These are phyloP conservation scores for Cladophialophora psammophila DNA, from an alignment of 2,329 filamentous ascomycete species.

Conservation along the genomic window DNA sequence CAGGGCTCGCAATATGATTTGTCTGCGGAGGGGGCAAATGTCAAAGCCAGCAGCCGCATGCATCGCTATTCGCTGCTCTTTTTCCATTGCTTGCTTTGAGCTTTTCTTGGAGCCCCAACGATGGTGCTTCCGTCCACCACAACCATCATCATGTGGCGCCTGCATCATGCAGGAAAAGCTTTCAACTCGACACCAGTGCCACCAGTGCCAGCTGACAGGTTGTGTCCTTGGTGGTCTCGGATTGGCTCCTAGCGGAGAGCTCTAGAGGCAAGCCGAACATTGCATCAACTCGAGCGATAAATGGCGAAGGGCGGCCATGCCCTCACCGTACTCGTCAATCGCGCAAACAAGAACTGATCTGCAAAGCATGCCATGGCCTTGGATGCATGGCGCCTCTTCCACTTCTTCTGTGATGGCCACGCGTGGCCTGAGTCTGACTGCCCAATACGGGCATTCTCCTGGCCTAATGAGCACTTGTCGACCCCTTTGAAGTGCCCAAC, in stretches of 20 bases:
- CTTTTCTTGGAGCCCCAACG: background rate
- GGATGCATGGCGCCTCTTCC: conserved; percentile 3
- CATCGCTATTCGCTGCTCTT: conserved; percentile 4
- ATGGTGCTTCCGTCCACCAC: background rate
- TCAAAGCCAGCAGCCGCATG: background rate
- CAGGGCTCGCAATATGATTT: conserved; percentile 7
- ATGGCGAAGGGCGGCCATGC: conserved; percentile 6
- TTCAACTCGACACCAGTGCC: conserved; percentile 1
- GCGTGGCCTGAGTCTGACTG: conserved; percentile 14
- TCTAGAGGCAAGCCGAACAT: background rate
- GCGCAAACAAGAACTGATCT: conserved; percentile 15
- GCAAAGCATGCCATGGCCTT: conserved; percentile 18
- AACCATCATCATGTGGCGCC: conserved; percentile 20
- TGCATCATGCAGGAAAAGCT: conserved; percentile 23
- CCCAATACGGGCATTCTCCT: background rate
- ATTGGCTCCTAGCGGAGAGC: background rate
- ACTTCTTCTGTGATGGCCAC: background rate
- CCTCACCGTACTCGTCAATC: conserved; percentile 15
- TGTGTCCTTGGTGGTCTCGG: background rate
- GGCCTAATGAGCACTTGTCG: background rate
- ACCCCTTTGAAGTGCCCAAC: background rate
- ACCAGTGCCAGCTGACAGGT: conserved; percentile 2
- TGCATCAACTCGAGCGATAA: background rate
- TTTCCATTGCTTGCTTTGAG: background rate
- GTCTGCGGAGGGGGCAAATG: background rate